Conservation (phyloP, 2,329 filamentous ascomycete species). For the Cladosporium oxysporum region DNA sequence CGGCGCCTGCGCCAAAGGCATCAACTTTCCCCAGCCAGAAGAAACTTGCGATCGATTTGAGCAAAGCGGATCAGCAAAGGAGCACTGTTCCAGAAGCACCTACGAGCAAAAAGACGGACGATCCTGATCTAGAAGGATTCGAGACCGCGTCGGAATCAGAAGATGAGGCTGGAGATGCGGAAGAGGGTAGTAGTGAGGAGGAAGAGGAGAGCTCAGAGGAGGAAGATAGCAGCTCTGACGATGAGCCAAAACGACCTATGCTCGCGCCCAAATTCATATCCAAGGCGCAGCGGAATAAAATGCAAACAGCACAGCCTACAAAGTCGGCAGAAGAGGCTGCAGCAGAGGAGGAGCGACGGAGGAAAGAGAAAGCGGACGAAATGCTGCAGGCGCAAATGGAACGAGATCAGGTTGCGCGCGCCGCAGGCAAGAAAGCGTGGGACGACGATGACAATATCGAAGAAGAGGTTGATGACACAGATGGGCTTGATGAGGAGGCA, state of each 20-base stretch:
- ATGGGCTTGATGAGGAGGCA: conserved; percentile 81
- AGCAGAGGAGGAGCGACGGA: conserved; percentile 57
- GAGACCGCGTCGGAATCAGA: conserved; percentile 55
- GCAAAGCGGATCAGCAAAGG: conserved; percentile 41
- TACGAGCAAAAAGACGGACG: conserved; percentile 33
- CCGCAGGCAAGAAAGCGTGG: conserved; percentile 80
- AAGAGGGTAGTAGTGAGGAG: conserved; percentile 33
- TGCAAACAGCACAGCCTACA: conserved; percentile 31
- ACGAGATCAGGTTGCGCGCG: conserved; percentile 73
- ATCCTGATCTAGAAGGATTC: conserved; percentile 54
- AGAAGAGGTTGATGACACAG: conserved; percentile 82
- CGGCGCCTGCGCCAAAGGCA: conserved; percentile 43
- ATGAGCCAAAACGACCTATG: conserved; percentile 59
- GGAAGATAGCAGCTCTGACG: conserved; percentile 59
- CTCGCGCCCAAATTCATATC: conserved; percentile 68
- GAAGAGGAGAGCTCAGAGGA: conserved; percentile 55
- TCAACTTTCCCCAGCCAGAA: conserved; percentile 51
- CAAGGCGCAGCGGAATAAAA: conserved; percentile 58
- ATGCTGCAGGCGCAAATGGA: conserved; percentile 87
- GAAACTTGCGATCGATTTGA: conserved; percentile 44
- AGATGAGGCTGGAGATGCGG: conserved; percentile 43
- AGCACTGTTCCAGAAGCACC: conserved; percentile 31
- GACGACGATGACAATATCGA: conserved; percentile 70
- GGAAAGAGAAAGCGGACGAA: conserved; percentile 71
- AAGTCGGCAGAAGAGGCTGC: conserved; percentile 44